Evolutionary conservation across 2,329 filamentous ascomycete species (phyloP).

Genomic region (Penicillium decumbens): DNA sequence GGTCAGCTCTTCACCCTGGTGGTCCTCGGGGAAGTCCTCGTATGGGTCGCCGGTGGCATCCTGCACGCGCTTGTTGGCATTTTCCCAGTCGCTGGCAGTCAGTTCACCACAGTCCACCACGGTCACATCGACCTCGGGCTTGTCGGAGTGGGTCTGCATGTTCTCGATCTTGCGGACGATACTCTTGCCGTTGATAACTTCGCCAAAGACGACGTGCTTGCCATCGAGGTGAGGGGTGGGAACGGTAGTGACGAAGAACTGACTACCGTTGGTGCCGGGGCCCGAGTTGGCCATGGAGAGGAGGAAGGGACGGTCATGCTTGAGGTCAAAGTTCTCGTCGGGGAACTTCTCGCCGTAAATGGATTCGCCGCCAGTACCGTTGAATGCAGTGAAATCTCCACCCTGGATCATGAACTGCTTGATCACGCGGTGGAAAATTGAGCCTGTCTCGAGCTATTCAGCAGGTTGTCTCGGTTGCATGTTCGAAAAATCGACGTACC

Average conservation of each 20-base stretch:
- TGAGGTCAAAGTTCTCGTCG: conserved; percentile 89
- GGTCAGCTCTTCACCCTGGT: conserved; percentile 56
- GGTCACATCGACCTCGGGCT: conserved; percentile 66
- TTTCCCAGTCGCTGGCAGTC: conserved; percentile 62
- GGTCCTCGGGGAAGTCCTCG: conserved; percentile 94
- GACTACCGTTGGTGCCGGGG: conserved; percentile 89
- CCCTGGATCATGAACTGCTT: conserved; percentile 99
- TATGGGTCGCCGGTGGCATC: conserved; percentile 85
- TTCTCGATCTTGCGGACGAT: conserved; percentile 88
- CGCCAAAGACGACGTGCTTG: conserved; percentile 97
- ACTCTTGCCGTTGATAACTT: conserved; percentile 89
- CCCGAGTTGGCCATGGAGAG: conserved; percentile 98
- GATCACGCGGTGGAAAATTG: conserved; percentile 91
- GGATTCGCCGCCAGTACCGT: conserved; percentile 92
- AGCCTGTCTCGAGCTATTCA: conserved; percentile 49
- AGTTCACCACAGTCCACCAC: conserved; percentile 87
- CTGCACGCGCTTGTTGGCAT: conserved; percentile 62
- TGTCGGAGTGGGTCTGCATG: conserved; percentile 70
- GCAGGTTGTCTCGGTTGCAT: neutral
- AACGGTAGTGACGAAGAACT: conserved; percentile 97
- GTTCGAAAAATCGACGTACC: conserved; percentile 33
- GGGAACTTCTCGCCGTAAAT: conserved; percentile 98
- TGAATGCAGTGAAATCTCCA: conserved; percentile 91
- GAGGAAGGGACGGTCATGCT: conserved; percentile 89
- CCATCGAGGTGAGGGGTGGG: conserved; percentile 89